Conservation (phyloP, 202 grass and related monocot species). For the Cymbopogon flexuosus region DNA sequence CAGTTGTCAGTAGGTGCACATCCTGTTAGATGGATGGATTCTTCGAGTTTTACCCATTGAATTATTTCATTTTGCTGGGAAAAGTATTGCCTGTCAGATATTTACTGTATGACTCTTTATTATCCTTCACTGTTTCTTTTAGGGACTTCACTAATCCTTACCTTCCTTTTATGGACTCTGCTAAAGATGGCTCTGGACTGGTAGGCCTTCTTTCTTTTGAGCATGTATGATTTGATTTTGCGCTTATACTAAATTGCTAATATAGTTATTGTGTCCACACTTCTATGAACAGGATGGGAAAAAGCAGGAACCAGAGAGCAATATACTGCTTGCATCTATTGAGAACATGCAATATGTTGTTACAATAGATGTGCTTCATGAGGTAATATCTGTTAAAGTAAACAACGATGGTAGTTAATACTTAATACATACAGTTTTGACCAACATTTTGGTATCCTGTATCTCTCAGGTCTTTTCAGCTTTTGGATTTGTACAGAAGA, state of each 20-base stretch:
- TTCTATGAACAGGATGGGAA: slow-evolving; percentile 56
- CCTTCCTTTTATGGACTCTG: slow-evolving; percentile 75
- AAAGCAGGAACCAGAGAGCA: slow-evolving; percentile 78
- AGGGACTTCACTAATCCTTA: slow-evolving; percentile 98
- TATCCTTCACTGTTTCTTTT: slow-evolving; percentile 33
- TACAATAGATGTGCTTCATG: slow-evolving; percentile 87
- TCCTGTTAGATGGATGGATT: slow-evolving; percentile 4
- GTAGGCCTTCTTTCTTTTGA: slow-evolving; percentile 40
- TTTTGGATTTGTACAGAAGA: slow-evolving; percentile 90
- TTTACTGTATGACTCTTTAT: background rate
- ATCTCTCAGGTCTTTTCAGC: slow-evolving; percentile 84
- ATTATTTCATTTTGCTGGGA: background rate
- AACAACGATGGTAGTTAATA: background rate
- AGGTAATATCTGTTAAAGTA: slow-evolving; percentile 51
- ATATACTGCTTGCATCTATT: slow-evolving; percentile 87
- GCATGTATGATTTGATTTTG: slow-evolving; percentile 25
- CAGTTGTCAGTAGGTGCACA: background rate
- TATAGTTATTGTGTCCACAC: slow-evolving; percentile 20
- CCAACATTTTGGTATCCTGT: background rate
- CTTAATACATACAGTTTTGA: slow-evolving; percentile 14
- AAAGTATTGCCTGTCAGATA: background rate
- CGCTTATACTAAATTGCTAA: slow-evolving; percentile 30
- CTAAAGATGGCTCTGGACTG: slow-evolving; percentile 63
- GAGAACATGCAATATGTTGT: slow-evolving; percentile 99
- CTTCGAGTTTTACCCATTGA: background rate